Conservation (phyloP, 1,284 basidiomycete genomes). For the Heliocybe sulcata region DNA sequence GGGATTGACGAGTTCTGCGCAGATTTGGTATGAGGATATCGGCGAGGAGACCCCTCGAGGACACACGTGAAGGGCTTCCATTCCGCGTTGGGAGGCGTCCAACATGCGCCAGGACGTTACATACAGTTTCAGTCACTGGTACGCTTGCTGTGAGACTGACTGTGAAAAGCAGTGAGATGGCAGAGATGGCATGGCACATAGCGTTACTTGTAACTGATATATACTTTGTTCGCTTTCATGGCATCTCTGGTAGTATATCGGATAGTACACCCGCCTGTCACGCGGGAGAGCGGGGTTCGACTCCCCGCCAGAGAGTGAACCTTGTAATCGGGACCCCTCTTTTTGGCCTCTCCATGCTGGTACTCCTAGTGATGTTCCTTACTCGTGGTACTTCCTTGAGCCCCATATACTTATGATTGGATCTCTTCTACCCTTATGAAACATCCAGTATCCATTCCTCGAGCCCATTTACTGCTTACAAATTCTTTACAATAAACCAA, state of each 20-base stretch:
- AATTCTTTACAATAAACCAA: not conserved
- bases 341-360: no score
- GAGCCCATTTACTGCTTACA: not conserved
- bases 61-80: not conserved
- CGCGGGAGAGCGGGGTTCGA: slow-evolving; percentile 36
- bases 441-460: not conserved
- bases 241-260: slow-evolving; percentile 15
- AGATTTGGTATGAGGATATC: slow-evolving; percentile 4
- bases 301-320: slow-evolving; percentile 36
- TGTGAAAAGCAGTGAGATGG: not conserved
- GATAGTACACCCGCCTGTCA: slow-evolving; percentile 15
- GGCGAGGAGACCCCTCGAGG: not conserved
- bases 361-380: no score
- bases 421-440: no score
- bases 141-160: no score
- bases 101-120: no score
- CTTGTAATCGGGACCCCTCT: no score
- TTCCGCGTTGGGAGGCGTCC: no score
- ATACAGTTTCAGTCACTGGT: no score
- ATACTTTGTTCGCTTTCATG: no score
- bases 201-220: no score
- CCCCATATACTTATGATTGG: no score
- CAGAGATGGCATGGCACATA: not conserved
- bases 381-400: no score
- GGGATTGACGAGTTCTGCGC: slow-evolving; percentile 4